These are phyloP conservation scores for Botrytis galanthina DNA, from an alignment of 2,329 filamentous ascomycete species.

Conservation along the genomic window DNA sequence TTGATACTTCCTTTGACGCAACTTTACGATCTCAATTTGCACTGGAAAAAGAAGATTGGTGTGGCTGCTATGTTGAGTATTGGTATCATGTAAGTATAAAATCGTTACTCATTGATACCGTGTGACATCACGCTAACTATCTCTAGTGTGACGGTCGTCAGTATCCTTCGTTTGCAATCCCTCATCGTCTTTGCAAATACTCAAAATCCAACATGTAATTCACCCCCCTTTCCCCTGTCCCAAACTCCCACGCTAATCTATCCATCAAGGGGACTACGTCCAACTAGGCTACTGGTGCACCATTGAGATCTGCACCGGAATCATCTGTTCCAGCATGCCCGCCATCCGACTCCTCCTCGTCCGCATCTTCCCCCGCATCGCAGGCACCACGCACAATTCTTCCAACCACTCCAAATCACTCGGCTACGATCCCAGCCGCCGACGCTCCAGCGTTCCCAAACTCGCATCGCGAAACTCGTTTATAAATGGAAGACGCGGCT, in stretches of 20 bases:
- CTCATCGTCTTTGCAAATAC: slow-evolving; percentile 12
- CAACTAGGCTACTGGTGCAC: slow-evolving; percentile 28
- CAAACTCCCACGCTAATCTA: neutral
- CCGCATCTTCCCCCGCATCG: neutral
- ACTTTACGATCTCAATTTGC: slow-evolving; percentile 44
- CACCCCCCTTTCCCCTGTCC: neutral
- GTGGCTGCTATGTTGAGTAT: slow-evolving; percentile 51
- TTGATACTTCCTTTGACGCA: slow-evolving; percentile 50
- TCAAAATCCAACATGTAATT: slow-evolving; percentile 16
- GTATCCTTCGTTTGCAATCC: slow-evolving; percentile 7
- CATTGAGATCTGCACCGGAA: slow-evolving; percentile 28
- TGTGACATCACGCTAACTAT: neutral
- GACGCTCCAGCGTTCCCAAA: neutral
- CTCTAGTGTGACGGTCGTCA: slow-evolving; percentile 2
- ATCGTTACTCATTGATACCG: neutral
- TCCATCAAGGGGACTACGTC: slow-evolving; percentile 24
- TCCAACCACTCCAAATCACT: neutral
- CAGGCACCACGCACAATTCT: neutral
- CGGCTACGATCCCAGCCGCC: neutral
- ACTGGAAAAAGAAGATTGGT: slow-evolving; percentile 48
- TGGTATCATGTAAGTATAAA: slow-evolving; percentile 41
- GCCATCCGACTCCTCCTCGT: slow-evolving; percentile 20
- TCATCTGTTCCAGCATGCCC: slow-evolving; percentile 31
- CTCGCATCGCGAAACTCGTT: neutral
- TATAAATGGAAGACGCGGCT: neutral